Percentiles rank a stretch among this genome's conserved stretches.
These are phyloP conservation scores for Paxillus rubicundulus DNA, from an alignment of 768 basidiomycete species.

Conservation along the genomic window DNA sequence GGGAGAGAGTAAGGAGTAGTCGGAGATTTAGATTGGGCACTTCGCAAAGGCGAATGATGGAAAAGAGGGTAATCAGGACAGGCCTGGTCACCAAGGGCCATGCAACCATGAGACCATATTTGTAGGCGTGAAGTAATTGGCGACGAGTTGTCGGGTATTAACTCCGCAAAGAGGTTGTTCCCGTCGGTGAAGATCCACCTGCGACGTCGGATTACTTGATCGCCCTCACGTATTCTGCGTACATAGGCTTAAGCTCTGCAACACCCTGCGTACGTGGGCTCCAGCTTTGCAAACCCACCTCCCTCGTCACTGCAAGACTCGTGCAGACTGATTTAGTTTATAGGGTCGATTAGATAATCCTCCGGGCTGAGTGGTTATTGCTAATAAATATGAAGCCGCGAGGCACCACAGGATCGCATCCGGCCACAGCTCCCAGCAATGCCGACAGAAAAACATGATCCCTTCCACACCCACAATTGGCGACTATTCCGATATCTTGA, in stretches of 20 bases:
- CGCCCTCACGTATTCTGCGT: slow-evolving; percentile 13
- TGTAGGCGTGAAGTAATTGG: slow-evolving; percentile 33
- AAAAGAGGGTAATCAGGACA: slow-evolving; percentile 25
- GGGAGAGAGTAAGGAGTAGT: slow-evolving; percentile 15
- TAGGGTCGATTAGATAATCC: slow-evolving; percentile 31
- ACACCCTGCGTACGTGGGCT: no score
- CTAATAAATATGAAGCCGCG: neutral
- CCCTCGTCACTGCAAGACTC: no score
- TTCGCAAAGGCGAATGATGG: slow-evolving; percentile 24
- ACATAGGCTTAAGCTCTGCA: no score
- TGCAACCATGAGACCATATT: slow-evolving; percentile 30
- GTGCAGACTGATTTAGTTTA: no score
- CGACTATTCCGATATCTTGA: neutral
- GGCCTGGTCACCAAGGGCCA: slow-evolving; percentile 22
- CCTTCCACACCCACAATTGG: neutral
- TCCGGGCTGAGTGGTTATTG: slow-evolving; percentile 27
- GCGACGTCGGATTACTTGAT: slow-evolving; percentile 24
- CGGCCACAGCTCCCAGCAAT: neutral
- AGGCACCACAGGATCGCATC: neutral
- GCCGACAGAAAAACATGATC: neutral
- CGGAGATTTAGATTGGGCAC: slow-evolving; percentile 31
- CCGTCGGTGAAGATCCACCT: slow-evolving; percentile 27
- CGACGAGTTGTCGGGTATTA: slow-evolving; percentile 30
- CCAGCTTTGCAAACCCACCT: neutral
- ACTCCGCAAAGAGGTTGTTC: slow-evolving; percentile 29